phyloP scores from a whole-genome alignment of 2,329 filamentous ascomycete species.

The Penicillium sp. region DNA sequence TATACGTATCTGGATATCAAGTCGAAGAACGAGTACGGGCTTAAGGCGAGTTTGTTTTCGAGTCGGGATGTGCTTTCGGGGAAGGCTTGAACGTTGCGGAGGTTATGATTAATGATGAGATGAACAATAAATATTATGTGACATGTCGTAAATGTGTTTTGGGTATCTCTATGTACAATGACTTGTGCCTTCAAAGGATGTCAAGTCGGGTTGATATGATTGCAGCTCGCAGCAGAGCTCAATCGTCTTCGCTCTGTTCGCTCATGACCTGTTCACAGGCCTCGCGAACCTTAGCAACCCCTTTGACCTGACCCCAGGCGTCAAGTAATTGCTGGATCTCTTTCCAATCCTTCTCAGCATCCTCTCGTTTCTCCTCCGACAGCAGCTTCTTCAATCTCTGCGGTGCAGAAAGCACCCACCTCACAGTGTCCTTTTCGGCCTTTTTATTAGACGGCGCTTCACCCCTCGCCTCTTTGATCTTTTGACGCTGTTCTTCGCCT shows the following conservation, averaged over 20 bases:
- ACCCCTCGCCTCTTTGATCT: slow-evolving; percentile 27
- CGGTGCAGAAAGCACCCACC: slow-evolving; percentile 46
- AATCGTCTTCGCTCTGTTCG: slow-evolving; percentile 22
- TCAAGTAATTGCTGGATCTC: slow-evolving; percentile 39
- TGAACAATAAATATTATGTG: slow-evolving; percentile 8
- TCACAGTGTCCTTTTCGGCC: slow-evolving; percentile 43
- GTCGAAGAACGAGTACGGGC: slow-evolving; percentile 59
- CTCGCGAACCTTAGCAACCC: slow-evolving; percentile 41
- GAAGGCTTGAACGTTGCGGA: slow-evolving; percentile 17
- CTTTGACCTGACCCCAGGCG: slow-evolving; percentile 45
- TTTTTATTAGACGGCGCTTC: slow-evolving; percentile 20
- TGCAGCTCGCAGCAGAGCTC: slow-evolving; percentile 9
- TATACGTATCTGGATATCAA: slow-evolving; percentile 66
- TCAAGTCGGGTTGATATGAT: background rate
- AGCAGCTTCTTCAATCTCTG: slow-evolving; percentile 38
- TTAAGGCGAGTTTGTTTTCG: slow-evolving; percentile 53
- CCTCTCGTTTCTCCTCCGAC: slow-evolving; percentile 38
- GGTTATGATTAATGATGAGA: background rate
- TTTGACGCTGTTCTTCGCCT: slow-evolving; percentile 35
- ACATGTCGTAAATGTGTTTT: slow-evolving; percentile 2
- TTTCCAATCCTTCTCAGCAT: slow-evolving; percentile 45
- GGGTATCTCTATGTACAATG: slow-evolving; percentile 12
- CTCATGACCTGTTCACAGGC: slow-evolving; percentile 42
- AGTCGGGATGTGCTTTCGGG: slow-evolving; percentile 39
- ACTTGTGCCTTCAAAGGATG: background rate